Evolutionary conservation across 164 flowering plant genomes (phyloP).

Genomic region (Magnolia changhungtana): DNA sequence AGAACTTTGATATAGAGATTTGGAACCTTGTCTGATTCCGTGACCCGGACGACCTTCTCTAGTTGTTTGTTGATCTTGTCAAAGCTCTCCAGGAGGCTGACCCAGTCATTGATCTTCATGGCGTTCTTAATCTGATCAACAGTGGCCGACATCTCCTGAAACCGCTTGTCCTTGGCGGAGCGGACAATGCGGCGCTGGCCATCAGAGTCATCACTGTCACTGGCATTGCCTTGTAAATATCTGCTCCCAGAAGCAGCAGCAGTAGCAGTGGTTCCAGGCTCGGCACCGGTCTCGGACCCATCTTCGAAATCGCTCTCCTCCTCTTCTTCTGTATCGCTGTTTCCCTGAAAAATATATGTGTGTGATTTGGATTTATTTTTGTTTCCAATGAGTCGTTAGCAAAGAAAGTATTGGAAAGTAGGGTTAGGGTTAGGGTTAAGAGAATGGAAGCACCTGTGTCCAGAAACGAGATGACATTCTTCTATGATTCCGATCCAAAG

Average conservation of each 20-base stretch:
- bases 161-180: slow-evolving; percentile 80
- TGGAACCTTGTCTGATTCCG: slow-evolving; percentile 64
- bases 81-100: slow-evolving; percentile 75
- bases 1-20: slow-evolving; percentile 68
- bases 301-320: slow-evolving; percentile 34
- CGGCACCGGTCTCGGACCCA: slow-evolving; percentile 23
- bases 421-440: background rate
- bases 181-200: slow-evolving; percentile 62
- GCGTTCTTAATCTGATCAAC: slow-evolving; percentile 91
- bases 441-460: slow-evolving; percentile 31
- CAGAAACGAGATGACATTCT: slow-evolving; percentile 42
- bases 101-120: slow-evolving; percentile 96
- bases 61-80: slow-evolving; percentile 88
- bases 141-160: slow-evolving; percentile 67
- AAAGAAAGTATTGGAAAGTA: background rate
- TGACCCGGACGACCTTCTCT: slow-evolving; percentile 82
- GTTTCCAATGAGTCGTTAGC: too few species aligned
- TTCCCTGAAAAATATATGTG: slow-evolving; percentile 32
- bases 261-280: slow-evolving; percentile 23
- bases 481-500: background rate
- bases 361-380: too few species aligned
- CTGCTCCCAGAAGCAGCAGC: slow-evolving; percentile 31
- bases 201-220: slow-evolving; percentile 70
- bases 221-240: slow-evolving; percentile 39
- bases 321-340: slow-evolving; percentile 53